Base-by-base conservation (phyloP, 805 yeast species). In the Yamadazyma phyllophila region DNA sequence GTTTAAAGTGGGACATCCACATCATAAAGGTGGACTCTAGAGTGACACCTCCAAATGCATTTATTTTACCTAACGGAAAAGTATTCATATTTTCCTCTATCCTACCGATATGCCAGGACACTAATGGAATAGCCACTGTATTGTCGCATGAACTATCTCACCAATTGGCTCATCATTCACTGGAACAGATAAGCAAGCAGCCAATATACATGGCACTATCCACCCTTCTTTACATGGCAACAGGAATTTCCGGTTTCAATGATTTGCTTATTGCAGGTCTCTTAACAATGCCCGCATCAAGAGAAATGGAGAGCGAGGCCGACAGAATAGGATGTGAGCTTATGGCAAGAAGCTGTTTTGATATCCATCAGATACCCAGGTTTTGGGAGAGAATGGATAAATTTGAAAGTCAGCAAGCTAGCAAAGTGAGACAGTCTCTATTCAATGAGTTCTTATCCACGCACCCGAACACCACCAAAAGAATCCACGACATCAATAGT, bases 281-380 rank as follows among this genome's bases (percentile, higher is more conserved):
- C 11, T 61, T 90, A 40, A 78, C 81, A 52, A 78, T 85, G 77
- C 97, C 97, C 0, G 86, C 95, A 0, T 86, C 96, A 1, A 74
- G 99, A 56, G 88, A 81, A 48, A 89, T 89, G 96, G 99, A 94
- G 65, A 77, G 89, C 0, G 99, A 94, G 63, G 98, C 99, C 0
- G 99, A 94, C 65, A 83, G 84, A 56, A 91, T 94, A 26, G 99
- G 99, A 0, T 69, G 94, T 49, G 85, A 89, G 82, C 73, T 92
- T 53, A 88, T 92, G 96, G 80, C 96, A 2, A 71, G 82, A 48
- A 96, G 96, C 39, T 94, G 99, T 61, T 94, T 76, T 63, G 69
- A 91, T 51, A 90, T 96, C 5, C 66, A 67, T 13, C 88, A 83
- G 53, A 85, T 96, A 0, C 79, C 85, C 1, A 68, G 67, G 9